A percentile compares a stretch with the other conserved stretches of the same genome.
These are phyloP conservation scores for Phyllosticta paracitricarpa DNA, from an alignment of 2,329 filamentous ascomycete species.

Conservation along the genomic window DNA sequence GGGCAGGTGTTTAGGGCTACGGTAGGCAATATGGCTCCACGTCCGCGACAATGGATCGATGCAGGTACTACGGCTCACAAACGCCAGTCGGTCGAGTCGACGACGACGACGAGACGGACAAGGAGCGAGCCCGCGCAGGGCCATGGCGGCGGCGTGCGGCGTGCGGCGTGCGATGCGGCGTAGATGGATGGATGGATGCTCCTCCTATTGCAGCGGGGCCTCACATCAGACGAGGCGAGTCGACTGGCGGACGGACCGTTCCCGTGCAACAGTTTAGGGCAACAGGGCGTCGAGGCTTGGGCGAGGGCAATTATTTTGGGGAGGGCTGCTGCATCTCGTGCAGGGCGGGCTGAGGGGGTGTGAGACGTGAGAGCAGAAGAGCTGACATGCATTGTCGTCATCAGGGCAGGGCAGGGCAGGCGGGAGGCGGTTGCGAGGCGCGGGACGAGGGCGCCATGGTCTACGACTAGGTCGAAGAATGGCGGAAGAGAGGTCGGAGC, in stretches of 20 bases:
- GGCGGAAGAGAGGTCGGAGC: not conserved
- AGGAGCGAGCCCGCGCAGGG: not conserved
- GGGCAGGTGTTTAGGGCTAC: constrained; percentile 8
- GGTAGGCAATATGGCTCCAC: not conserved
- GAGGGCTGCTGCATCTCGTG: not conserved
- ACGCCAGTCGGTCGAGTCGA: not conserved
- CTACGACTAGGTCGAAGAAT: not conserved
- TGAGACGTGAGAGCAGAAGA: not conserved
- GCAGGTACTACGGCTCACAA: constrained; percentile 10
- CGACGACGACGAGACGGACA: not conserved
- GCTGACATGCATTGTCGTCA: not conserved
- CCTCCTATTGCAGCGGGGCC: not conserved
- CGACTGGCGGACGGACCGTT: constrained; percentile 9
- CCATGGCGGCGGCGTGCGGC: not conserved
- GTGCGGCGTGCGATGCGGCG: not conserved
- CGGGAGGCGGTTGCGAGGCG: not conserved
- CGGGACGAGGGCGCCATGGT: not conserved
- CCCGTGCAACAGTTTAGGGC: constrained; percentile 7
- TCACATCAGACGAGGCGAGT: not conserved
- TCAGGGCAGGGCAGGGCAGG: not conserved
- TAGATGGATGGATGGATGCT: not conserved
- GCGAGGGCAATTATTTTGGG: not conserved
- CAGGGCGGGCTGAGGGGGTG: not conserved
- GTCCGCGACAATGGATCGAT: constrained; percentile 1
- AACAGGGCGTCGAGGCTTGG: constrained; percentile 8